A percentile compares a stretch with the other conserved stretches of the same genome.
Evolutionary conservation across 2,329 filamentous ascomycete species (phyloP).

Genomic region (Cladophialophora chaetospira): DNA sequence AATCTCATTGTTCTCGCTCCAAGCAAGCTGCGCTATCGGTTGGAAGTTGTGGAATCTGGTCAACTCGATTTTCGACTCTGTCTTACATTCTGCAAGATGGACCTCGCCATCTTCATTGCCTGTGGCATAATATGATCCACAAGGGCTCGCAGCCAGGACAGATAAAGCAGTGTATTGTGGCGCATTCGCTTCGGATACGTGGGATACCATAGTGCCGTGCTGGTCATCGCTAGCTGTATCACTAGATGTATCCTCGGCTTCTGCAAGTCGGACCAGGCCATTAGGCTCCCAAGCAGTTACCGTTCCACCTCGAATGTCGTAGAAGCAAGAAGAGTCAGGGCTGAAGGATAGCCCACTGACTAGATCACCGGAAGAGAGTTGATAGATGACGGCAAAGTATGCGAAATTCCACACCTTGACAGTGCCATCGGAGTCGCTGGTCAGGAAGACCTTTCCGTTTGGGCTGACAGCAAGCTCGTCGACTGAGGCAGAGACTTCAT

Average conservation of each 20-base stretch:
- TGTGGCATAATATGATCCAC: slow-evolving; percentile 1
- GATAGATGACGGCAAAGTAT: slow-evolving; percentile 32
- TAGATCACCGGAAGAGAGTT: slow-evolving; percentile 29
- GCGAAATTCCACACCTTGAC: slow-evolving; percentile 35
- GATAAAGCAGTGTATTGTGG: slow-evolving; percentile 6
- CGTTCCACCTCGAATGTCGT: slow-evolving; percentile 34
- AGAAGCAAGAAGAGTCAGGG: slow-evolving; percentile 35
- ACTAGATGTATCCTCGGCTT: slow-evolving; percentile 29
- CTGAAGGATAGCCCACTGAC: slow-evolving; percentile 34
- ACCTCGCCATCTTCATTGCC: slow-evolving; percentile 19
- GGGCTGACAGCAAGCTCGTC: slow-evolving; percentile 31
- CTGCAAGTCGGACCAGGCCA: slow-evolving; percentile 30
- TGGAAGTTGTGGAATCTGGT: slow-evolving; percentile 9
- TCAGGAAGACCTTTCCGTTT: slow-evolving; percentile 35
- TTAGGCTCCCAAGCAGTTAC: slow-evolving; percentile 39
- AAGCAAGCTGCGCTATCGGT: slow-evolving; percentile 7
- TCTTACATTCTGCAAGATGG: slow-evolving; percentile 6
- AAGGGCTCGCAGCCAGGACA: slow-evolving; percentile 8
- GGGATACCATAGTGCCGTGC: slow-evolving; percentile 1
- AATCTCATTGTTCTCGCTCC: background rate
- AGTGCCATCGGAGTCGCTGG: slow-evolving; percentile 32
- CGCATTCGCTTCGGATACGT: slow-evolving; percentile 7
- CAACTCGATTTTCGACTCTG: background rate
- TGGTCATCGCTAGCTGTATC: slow-evolving; percentile 21
- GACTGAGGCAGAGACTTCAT: slow-evolving; percentile 32